Evolutionary conservation across 768 basidiomycete genomes (phyloP).

Genomic region (Boletus pseudopeckii): DNA sequence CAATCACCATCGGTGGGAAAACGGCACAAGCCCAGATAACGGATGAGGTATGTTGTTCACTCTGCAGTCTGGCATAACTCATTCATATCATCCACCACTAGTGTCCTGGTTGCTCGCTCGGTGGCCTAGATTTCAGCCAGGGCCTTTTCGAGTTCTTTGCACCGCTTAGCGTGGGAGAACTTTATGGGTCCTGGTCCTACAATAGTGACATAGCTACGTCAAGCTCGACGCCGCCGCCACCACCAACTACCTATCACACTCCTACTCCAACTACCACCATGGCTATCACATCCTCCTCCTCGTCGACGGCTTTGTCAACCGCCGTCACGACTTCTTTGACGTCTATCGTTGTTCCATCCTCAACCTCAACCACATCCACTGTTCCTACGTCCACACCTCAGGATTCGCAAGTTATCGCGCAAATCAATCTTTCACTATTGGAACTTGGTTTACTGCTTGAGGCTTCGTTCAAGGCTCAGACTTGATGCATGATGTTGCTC

Average conservation of each 20-base stretch:
- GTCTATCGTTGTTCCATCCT: slow-evolving; percentile 4
- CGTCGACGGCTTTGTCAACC: slow-evolving; percentile 4
- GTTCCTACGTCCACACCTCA: slow-evolving; percentile 18
- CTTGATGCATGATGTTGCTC: neutral
- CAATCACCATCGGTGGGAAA: slow-evolving; percentile 39
- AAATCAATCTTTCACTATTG: slow-evolving; percentile 26
- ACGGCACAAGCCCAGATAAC: slow-evolving; percentile 40
- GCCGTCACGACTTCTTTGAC: slow-evolving; percentile 10
- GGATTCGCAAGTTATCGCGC: slow-evolving; percentile 19
- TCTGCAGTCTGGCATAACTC: neutral
- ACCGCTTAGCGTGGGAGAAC: slow-evolving; percentile 29
- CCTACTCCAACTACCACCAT: slow-evolving; percentile 16
- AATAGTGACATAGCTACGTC: slow-evolving; percentile 22
- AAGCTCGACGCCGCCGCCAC: slow-evolving; percentile 17
- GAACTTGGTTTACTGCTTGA: slow-evolving; percentile 22
- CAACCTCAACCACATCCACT: slow-evolving; percentile 3
- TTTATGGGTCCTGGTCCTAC: slow-evolving; percentile 42
- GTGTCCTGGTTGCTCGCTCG: slow-evolving; percentile 39
- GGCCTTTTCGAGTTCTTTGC: slow-evolving; percentile 46
- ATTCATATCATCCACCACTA: slow-evolving; percentile 10
- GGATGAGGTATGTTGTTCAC: slow-evolving; percentile 38
- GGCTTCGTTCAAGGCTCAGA: slow-evolving; percentile 5
- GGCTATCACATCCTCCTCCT: slow-evolving; percentile 10
- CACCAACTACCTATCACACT: slow-evolving; percentile 20
- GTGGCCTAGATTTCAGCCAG: slow-evolving; percentile 45